phyloP scores from a whole-genome alignment of 495 filamentous ascomycete genomes.

The Penicillium goetzii region DNA sequence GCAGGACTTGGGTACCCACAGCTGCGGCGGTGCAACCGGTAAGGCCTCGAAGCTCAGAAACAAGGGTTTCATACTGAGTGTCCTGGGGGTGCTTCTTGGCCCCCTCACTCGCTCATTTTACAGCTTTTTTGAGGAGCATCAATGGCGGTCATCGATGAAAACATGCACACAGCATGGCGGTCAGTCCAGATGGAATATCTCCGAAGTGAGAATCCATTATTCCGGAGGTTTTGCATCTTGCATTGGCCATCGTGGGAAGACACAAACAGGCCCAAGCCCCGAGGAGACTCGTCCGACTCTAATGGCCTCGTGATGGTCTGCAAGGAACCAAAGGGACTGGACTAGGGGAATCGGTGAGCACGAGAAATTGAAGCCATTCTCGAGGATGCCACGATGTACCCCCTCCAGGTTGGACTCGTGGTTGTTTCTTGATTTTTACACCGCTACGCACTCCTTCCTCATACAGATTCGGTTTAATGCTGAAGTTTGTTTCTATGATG shows the following conservation, averaged over 20 bases:
- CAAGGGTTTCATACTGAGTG: slow-evolving; percentile 19
- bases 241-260: slow-evolving; percentile 8
- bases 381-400: slow-evolving; percentile 20
- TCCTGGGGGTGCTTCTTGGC: slow-evolving; percentile 5
- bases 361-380: neutral
- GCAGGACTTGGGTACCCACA: slow-evolving; percentile 40
- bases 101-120: neutral
- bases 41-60: slow-evolving; percentile 41
- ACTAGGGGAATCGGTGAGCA: slow-evolving; percentile 6
- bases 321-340: neutral
- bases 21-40: slow-evolving; percentile 39
- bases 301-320: slow-evolving; percentile 16
- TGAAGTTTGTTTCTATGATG: neutral
- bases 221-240: neutral
- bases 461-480: neutral
- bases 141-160: slow-evolving; percentile 22
- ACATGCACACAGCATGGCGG: slow-evolving; percentile 29
- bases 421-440: slow-evolving; percentile 1
- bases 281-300: slow-evolving; percentile 29
- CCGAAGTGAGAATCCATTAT: slow-evolving; percentile 14
- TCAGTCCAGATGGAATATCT: slow-evolving; percentile 33
- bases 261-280: slow-evolving; percentile 26
- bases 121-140: slow-evolving; percentile 16
- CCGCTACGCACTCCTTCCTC: neutral
- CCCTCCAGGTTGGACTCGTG: neutral